A percentile compares a stretch with the other conserved stretches of the same genome.
phyloP scores from a whole-genome alignment of 2,329 filamentous ascomycete species.

The Colletotrichum orchidophilum region DNA sequence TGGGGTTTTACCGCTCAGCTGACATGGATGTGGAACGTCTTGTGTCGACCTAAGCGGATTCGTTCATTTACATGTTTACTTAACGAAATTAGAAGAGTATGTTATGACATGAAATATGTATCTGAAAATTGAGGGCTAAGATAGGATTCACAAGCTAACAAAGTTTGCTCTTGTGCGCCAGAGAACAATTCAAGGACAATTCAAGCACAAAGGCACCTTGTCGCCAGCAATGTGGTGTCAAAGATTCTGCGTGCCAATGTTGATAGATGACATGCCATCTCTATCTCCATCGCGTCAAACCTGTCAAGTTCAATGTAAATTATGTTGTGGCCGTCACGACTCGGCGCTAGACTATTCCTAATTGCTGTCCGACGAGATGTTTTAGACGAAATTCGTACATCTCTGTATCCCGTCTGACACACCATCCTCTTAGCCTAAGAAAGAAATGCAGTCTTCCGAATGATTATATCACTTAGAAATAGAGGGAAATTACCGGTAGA shows the following conservation, averaged over 20 bases:
- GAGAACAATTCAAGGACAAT: neutral
- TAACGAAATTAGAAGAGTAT: neutral
- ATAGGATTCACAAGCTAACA: neutral
- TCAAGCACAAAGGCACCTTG: neutral
- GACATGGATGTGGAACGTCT: constrained; percentile 51
- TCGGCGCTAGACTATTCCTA: neutral
- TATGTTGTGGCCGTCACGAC: neutral
- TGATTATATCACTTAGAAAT: constrained; percentile 7
- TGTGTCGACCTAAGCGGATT: constrained; percentile 38
- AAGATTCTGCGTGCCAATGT: constrained; percentile 41
- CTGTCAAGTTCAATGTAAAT: neutral
- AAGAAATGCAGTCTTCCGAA: constrained; percentile 4
- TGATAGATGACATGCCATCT: too few relatives aligned
- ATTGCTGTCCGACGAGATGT: neutral
- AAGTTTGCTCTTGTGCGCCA: neutral
- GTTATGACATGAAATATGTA: neutral
- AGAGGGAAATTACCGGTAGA: constrained; percentile 29
- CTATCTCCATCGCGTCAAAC: neutral
- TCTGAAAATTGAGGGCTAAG: neutral
- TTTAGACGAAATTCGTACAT: neutral
- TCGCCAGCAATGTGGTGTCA: neutral
- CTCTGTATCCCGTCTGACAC: neutral
- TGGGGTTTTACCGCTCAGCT: constrained; percentile 59
- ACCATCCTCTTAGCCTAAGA: neutral
- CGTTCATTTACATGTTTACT: neutral